Percentiles rank a stretch among this genome's conserved stretches.
Conservation (phyloP, 257 asterid species). For the Scutellaria galericulata region DNA sequence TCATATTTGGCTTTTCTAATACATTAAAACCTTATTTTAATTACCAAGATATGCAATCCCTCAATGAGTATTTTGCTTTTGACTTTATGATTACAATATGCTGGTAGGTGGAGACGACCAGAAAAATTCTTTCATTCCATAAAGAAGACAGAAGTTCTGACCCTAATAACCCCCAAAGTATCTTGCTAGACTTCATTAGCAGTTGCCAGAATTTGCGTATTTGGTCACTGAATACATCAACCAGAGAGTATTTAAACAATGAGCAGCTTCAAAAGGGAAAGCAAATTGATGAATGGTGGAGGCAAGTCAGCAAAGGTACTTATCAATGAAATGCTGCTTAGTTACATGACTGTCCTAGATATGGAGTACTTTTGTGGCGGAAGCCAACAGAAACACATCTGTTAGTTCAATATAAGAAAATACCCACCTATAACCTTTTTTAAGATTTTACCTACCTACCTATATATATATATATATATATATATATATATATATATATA, state of each 20-base stretch:
- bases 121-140: conserved; percentile 93
- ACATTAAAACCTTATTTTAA: conserved; percentile 22
- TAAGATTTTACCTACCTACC: neutral
- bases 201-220: conserved; percentile 98
- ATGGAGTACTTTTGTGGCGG: conserved; percentile 7
- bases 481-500: too few relatives aligned
- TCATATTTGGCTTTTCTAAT: conserved; percentile 24
- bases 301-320: conserved; percentile 92
- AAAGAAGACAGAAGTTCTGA: conserved; percentile 86
- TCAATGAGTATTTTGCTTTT: conserved; percentile 31
- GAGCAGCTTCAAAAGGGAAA: conserved; percentile 99
- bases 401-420: conserved; percentile 8
- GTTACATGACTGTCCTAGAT: conserved; percentile 20
- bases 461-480: too few relatives aligned
- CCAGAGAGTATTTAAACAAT: conserved; percentile 88
- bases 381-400: conserved; percentile 16
- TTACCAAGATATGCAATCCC: conserved; percentile 22
- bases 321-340: conserved; percentile 29
- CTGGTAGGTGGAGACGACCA: conserved; percentile 91
- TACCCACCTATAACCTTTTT: neutral
- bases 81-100: conserved; percentile 30
- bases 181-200: conserved; percentile 94
- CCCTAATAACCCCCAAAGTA: conserved; percentile 87
- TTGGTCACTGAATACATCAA: conserved; percentile 84
- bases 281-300: conserved; percentile 99